Conservation (phyloP, 2,329 filamentous ascomycete species). For the Erysiphe neolycopersici region DNA sequence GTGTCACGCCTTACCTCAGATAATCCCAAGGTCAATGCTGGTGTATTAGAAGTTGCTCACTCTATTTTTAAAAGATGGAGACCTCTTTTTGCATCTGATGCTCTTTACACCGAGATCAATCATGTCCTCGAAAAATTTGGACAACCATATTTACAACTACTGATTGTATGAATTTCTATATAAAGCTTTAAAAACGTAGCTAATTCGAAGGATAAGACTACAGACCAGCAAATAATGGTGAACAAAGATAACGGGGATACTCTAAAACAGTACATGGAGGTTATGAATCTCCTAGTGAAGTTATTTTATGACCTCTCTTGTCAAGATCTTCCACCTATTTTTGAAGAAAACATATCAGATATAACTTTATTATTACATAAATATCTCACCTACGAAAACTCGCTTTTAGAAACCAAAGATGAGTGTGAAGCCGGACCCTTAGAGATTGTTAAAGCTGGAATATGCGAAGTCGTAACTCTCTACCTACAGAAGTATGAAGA, state of each 20-base stretch:
- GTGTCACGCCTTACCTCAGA: conserved; percentile 62
- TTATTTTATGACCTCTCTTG: conserved; percentile 92
- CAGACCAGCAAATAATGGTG: conserved; percentile 43
- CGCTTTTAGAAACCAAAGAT: conserved; percentile 58
- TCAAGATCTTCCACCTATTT: conserved; percentile 81
- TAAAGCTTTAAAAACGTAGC: background rate
- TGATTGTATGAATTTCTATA: conserved; percentile 27
- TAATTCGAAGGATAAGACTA: conserved; percentile 20
- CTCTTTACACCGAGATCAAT: conserved; percentile 83
- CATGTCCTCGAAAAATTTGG: conserved; percentile 78
- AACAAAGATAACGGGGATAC: conserved; percentile 49
- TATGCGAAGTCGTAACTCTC: conserved; percentile 71
- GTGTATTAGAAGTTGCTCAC: conserved; percentile 88
- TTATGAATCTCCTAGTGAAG: conserved; percentile 69
- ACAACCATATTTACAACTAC: conserved; percentile 52
- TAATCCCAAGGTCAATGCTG: conserved; percentile 67
- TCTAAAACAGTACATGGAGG: conserved; percentile 55
- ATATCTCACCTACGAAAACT: conserved; percentile 73
- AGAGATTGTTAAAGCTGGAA: conserved; percentile 75
- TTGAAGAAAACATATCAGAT: conserved; percentile 62
- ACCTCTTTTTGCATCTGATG: conserved; percentile 77
- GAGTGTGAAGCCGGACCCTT: conserved; percentile 67
- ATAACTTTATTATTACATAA: conserved; percentile 69
- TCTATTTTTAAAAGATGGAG: conserved; percentile 95
- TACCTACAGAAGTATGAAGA: conserved; percentile 93